Percentiles rank a stretch among this genome's conserved stretches.
Conservation (phyloP, 495 filamentous ascomycete genomes). For the Evernia prunastri region DNA sequence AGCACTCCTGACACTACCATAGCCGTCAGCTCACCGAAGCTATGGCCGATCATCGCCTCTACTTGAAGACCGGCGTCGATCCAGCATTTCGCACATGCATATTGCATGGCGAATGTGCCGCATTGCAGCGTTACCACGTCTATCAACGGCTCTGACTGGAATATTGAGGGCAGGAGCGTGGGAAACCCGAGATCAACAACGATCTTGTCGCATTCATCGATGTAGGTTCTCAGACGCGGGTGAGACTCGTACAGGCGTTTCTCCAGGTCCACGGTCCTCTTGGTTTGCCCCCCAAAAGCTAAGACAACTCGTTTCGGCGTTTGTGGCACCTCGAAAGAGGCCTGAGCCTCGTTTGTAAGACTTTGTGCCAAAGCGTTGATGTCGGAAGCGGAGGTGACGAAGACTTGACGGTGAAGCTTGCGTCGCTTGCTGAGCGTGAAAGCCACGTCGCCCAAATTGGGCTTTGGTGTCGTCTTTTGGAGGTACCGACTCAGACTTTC, state of each 20-base stretch:
- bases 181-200: constrained; percentile 1
- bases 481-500: constrained; percentile 13
- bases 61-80: constrained; percentile 39
- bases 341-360: not conserved
- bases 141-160: constrained; percentile 31
- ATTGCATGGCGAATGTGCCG: constrained; percentile 43
- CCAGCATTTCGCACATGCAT: constrained; percentile 42
- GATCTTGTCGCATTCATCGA: constrained; percentile 25
- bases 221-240: constrained; percentile 31
- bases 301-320: constrained; percentile 27
- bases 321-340: constrained; percentile 6
- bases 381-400: constrained; percentile 13
- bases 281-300: constrained; percentile 35
- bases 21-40: constrained; percentile 44
- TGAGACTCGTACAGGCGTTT: constrained; percentile 29
- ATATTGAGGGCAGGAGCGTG: constrained; percentile 43
- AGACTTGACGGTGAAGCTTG: constrained; percentile 9
- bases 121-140: constrained; percentile 42
- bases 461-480: constrained; percentile 2
- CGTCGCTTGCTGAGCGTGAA: constrained; percentile 18
- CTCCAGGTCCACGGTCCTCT: constrained; percentile 24
- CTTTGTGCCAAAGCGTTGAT: not conserved
- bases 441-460: constrained; percentile 20
- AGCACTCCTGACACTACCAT: constrained; percentile 37
- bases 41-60: constrained; percentile 44